Percentiles rank a stretch among this genome's conserved stretches.
These are phyloP conservation scores for Dunaliella primolecta DNA, from an alignment of 139 green algal genomes.

Conservation along the genomic window DNA sequence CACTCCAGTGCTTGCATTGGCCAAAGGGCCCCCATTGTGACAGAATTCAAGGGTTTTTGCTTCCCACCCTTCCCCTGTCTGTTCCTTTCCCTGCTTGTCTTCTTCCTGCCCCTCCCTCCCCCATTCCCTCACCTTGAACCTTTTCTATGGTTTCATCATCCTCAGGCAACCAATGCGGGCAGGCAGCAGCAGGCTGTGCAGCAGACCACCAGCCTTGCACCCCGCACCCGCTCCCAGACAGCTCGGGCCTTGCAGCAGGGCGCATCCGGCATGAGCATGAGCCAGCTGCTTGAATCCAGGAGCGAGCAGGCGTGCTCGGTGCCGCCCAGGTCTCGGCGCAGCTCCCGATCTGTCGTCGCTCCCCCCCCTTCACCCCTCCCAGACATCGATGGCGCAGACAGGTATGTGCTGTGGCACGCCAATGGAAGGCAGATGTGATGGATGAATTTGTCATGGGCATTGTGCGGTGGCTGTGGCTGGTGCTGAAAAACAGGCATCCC, in stretches of 20 bases:
- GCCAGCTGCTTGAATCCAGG: conserved; percentile 50
- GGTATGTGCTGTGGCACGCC: too few species aligned
- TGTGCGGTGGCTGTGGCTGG: too few species aligned
- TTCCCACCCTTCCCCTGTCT: too few species aligned
- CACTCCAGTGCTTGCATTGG: background rate
- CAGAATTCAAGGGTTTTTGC: too few species aligned
- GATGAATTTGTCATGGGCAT: too few species aligned
- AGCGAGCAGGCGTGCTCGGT: conserved; percentile 26
- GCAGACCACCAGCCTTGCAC: background rate
- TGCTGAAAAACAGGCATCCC: too few species aligned
- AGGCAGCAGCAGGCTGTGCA: background rate
- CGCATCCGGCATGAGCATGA: conserved; percentile 51
- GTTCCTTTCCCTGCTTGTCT: too few species aligned
- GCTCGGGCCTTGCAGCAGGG: conserved; percentile 11
- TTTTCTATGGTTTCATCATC: background rate
- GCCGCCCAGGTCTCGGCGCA: background rate
- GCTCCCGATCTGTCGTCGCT: conserved; percentile 10
- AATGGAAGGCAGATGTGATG: too few species aligned
- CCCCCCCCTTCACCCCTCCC: conserved; percentile 50
- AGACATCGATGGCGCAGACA: conserved; percentile 87
- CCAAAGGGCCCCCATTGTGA: background rate
- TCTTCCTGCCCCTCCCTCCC: background rate
- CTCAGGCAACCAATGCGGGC: background rate
- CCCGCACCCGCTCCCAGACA: conserved; percentile 26
- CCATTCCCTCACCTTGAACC: background rate